phyloP scores from a whole-genome alignment of 768 basidiomycete species.

The Boletus sensibilis region DNA sequence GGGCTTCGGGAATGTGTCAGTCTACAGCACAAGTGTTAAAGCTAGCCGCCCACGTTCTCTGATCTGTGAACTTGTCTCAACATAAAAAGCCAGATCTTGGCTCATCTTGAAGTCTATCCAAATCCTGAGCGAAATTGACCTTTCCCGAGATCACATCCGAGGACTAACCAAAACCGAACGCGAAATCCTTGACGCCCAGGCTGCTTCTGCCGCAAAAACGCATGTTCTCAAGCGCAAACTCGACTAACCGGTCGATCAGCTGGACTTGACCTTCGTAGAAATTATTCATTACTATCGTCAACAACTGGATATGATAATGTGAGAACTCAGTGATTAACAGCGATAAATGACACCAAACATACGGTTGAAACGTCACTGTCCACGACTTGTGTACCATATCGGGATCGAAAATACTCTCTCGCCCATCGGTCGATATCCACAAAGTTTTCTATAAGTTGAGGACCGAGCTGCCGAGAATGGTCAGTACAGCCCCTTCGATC shows the following conservation, averaged over 20 bases:
- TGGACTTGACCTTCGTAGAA: slow-evolving; percentile 33
- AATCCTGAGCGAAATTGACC: not conserved
- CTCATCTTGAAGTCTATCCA: slow-evolving; percentile 30
- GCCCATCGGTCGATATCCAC: slow-evolving; percentile 28
- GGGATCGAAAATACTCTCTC: slow-evolving; percentile 28
- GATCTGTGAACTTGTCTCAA: slow-evolving; percentile 25
- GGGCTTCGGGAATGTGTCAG: slow-evolving; percentile 15
- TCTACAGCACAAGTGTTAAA: not conserved
- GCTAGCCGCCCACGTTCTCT: slow-evolving; percentile 24
- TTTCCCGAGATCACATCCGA: not conserved
- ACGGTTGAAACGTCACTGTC: slow-evolving; percentile 24
- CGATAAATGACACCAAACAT: not conserved
- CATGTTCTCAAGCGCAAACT: slow-evolving; percentile 28
- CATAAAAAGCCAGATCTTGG: slow-evolving; percentile 31
- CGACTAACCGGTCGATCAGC: slow-evolving; percentile 26
- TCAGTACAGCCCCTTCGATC: slow-evolving; percentile 11
- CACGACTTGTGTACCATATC: slow-evolving; percentile 10
- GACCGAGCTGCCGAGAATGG: slow-evolving; percentile 23
- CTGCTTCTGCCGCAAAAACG: slow-evolving; percentile 11
- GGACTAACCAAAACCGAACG: slow-evolving; percentile 31
- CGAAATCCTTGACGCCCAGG: slow-evolving; percentile 26
- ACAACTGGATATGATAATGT: slow-evolving; percentile 14
- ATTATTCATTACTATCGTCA: slow-evolving; percentile 30
- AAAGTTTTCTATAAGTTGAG: slow-evolving; percentile 33
- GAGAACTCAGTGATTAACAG: not conserved